These are phyloP conservation scores for Crithidia thermophila DNA, from an alignment of 208 protist genomes.

Conservation along the genomic window DNA sequence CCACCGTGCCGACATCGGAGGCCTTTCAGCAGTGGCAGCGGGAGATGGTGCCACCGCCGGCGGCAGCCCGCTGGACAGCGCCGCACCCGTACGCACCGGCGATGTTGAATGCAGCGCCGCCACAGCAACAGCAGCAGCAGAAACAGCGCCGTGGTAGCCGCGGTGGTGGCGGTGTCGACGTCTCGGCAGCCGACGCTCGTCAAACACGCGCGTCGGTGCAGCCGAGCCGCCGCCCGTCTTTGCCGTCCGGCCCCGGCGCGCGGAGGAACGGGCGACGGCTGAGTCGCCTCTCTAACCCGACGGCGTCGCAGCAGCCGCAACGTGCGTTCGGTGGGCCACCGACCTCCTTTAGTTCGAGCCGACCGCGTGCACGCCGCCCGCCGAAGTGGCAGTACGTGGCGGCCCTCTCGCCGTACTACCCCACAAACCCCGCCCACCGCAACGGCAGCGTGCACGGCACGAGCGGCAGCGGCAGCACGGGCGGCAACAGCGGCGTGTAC, in stretches of 20 bases:
- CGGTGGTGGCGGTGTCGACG: no score
- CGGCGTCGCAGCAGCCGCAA: no score
- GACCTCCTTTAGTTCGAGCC: background rate
- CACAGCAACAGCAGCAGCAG: background rate
- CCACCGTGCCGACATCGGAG: background rate
- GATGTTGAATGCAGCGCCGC: background rate
- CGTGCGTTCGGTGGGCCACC: background rate
- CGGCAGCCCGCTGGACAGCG: slow-evolving; percentile 2
- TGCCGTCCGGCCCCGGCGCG: no score
- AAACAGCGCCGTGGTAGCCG: no score
- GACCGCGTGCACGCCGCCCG: background rate
- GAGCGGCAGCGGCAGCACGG: no score
- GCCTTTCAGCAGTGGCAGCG: slow-evolving; percentile 6
- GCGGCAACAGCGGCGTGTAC: slow-evolving; percentile 1
- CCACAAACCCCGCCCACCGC: no score
- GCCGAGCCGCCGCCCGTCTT: no score
- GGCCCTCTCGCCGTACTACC: slow-evolving; percentile 14
- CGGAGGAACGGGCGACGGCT: no score
- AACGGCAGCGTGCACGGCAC: no score
- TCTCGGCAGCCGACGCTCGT: no score
- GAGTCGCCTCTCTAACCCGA: no score
- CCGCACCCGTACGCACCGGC: slow-evolving; percentile 2
- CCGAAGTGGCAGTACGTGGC: slow-evolving; percentile 7
- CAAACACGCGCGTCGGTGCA: no score
- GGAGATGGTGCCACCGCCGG: slow-evolving; percentile 5